Conservation (phyloP, 257 asterid genomes). For the Agastache rugosa region DNA sequence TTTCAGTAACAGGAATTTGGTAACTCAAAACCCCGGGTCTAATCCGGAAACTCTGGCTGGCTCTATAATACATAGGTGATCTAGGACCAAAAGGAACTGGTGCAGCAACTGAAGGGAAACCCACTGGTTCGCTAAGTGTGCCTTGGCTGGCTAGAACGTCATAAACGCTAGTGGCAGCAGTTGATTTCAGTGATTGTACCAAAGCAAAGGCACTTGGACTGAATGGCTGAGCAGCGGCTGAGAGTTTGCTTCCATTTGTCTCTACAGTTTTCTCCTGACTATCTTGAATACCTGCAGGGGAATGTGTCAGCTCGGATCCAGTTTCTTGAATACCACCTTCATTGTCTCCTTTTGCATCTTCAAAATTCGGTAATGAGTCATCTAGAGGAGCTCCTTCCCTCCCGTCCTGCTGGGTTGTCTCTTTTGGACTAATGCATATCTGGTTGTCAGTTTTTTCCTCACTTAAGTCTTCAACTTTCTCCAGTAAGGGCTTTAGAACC, state of each 20-base stretch:
- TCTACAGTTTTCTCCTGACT: conserved; percentile 61
- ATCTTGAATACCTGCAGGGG: conserved; percentile 57
- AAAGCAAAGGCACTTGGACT: conserved; percentile 75
- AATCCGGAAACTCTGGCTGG: conserved; percentile 59
- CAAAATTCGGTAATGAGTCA: conserved; percentile 46
- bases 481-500: conserved; percentile 91
- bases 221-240: conserved; percentile 93
- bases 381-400: conserved; percentile 52
- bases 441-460: conserved; percentile 67
- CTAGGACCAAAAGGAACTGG: conserved; percentile 97
- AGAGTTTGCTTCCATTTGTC: conserved; percentile 85
- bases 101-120: conserved; percentile 83
- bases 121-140: conserved; percentile 59
- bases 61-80: conserved; percentile 78
- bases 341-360: conserved; percentile 51
- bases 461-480: conserved; percentile 75
- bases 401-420: conserved; percentile 56
- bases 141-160: conserved; percentile 73
- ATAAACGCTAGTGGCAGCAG: conserved; percentile 59
- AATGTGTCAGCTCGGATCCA: conserved; percentile 46
- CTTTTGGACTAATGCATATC: conserved; percentile 62
- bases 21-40: conserved; percentile 63
- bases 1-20: conserved; percentile 58
- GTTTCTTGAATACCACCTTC: conserved; percentile 54
- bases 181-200: conserved; percentile 50